Evolutionary conservation across 106 monocot species (phyloP).

Genomic region (Dendrobium chrysotoxum): DNA sequence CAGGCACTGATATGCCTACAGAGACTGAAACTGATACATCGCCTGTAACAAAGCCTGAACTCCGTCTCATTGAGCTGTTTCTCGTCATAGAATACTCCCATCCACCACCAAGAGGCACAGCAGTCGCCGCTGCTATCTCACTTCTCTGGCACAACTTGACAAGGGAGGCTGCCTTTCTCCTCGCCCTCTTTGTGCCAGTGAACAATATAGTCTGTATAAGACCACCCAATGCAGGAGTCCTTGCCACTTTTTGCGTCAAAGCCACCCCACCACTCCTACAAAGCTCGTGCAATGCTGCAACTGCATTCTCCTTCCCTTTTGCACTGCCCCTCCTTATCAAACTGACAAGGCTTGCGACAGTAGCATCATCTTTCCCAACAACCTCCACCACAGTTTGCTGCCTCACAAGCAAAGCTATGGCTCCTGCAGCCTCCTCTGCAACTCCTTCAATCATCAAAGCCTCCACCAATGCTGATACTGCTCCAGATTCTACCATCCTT

Average conservation of each 20-base stretch:
- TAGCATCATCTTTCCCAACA: conserved; percentile 16
- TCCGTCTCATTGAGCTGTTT: conserved; percentile 7
- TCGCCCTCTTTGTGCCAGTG: conserved; percentile 55
- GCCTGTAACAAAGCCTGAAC: background rate
- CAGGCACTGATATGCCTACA: conserved; percentile 5
- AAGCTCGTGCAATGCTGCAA: conserved; percentile 45
- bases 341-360: conserved; percentile 13
- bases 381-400: conserved; percentile 17
- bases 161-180: conserved; percentile 45
- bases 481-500: conserved; percentile 36
- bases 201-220: conserved; percentile 34
- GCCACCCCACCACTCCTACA: conserved; percentile 33
- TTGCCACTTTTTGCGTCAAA: conserved; percentile 30
- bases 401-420: conserved; percentile 41
- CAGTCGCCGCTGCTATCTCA: background rate
- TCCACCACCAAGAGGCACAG: background rate
- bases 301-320: conserved; percentile 58
- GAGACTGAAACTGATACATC: conserved; percentile 13
- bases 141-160: conserved; percentile 33
- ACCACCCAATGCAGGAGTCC: conserved; percentile 26
- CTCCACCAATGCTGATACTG: conserved; percentile 30
- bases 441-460: conserved; percentile 35
- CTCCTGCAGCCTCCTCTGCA: conserved; percentile 54
- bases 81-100: conserved; percentile 10
- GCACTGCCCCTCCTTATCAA: conserved; percentile 49